These are phyloP conservation scores for Cyberlindnera galapagoensis DNA, from an alignment of 805 yeast genomes.

Conservation along the genomic window DNA sequence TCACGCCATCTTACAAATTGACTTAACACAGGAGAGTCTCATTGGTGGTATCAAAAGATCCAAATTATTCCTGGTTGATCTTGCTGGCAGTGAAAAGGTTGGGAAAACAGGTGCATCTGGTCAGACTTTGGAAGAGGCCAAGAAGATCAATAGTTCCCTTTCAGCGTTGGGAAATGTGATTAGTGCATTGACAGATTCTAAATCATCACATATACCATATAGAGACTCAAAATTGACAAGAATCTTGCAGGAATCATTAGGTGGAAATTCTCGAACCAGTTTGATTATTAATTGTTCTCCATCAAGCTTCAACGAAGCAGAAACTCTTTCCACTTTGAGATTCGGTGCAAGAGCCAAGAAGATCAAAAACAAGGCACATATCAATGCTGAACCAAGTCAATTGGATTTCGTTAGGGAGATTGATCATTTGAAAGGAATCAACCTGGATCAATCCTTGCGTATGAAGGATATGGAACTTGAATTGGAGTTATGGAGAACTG, in stretches of 20 bases:
- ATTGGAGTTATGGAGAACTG: slow-evolving; percentile 20
- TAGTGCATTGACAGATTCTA: slow-evolving; percentile 66
- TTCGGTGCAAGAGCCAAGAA: slow-evolving; percentile 70
- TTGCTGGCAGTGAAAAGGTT: slow-evolving; percentile 83
- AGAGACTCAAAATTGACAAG: slow-evolving; percentile 76
- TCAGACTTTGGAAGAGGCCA: slow-evolving; percentile 72
- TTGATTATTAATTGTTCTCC: slow-evolving; percentile 72
- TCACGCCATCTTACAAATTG: slow-evolving; percentile 71
- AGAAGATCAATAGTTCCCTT: slow-evolving; percentile 73
- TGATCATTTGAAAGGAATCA: slow-evolving; percentile 15
- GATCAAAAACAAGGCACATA: slow-evolving; percentile 57
- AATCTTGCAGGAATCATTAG: slow-evolving; percentile 70
- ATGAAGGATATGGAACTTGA: slow-evolving; percentile 16
- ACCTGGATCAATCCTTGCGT: slow-evolving; percentile 13
- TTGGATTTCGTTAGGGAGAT: slow-evolving; percentile 18
- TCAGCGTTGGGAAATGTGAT: slow-evolving; percentile 78
- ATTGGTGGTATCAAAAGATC: slow-evolving; percentile 58
- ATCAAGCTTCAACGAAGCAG: slow-evolving; percentile 44
- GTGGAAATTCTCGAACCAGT: slow-evolving; percentile 77
- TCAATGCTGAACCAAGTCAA: slow-evolving; percentile 34
- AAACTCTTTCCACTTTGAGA: slow-evolving; percentile 65
- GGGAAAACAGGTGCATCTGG: slow-evolving; percentile 75
- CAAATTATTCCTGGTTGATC: slow-evolving; percentile 67
- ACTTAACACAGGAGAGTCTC: slow-evolving; percentile 52
- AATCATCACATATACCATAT: slow-evolving; percentile 61